A percentile compares a stretch with the other conserved stretches of the same genome.
Evolutionary conservation across 768 basidiomycete species (phyloP).

Genomic region (Cystofilobasidium macerans): DNA sequence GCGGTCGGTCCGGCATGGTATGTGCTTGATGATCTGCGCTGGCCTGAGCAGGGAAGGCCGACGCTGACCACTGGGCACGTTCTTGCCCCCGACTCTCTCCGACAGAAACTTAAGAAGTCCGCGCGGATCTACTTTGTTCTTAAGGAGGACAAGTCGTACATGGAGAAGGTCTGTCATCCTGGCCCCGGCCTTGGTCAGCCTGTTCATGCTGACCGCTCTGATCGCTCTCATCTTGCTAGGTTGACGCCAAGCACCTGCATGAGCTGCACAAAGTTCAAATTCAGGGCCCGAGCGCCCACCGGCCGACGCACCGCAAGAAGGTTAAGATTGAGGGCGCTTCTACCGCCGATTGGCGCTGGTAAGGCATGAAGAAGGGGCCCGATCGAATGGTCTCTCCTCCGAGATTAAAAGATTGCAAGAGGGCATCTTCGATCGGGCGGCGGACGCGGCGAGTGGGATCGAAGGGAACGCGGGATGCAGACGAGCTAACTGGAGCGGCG

Average conservation of each 20-base stretch:
- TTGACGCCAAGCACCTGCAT: background rate
- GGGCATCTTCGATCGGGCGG: no score
- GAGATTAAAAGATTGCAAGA: no score
- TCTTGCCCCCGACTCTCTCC: background rate
- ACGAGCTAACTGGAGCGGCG: no score
- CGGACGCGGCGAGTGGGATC: no score
- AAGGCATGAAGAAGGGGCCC: no score
- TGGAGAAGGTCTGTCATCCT: background rate
- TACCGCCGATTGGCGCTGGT: background rate
- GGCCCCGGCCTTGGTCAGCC: background rate
- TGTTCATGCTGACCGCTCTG: background rate
- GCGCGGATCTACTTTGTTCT: conserved; percentile 2
- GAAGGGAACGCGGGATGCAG: no score
- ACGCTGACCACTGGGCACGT: background rate
- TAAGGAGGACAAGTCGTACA: background rate
- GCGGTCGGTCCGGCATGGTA: background rate
- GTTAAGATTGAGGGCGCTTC: background rate
- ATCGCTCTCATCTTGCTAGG: background rate
- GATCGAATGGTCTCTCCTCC: no score
- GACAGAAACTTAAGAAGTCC: background rate
- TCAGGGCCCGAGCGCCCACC: background rate
- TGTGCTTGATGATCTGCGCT: background rate
- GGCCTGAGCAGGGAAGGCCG: background rate
- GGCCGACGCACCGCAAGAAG: background rate
- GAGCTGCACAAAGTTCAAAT: background rate